These are phyloP conservation scores for Cadophora sp. DNA, from an alignment of 2,329 filamentous ascomycete species.

Conservation along the genomic window DNA sequence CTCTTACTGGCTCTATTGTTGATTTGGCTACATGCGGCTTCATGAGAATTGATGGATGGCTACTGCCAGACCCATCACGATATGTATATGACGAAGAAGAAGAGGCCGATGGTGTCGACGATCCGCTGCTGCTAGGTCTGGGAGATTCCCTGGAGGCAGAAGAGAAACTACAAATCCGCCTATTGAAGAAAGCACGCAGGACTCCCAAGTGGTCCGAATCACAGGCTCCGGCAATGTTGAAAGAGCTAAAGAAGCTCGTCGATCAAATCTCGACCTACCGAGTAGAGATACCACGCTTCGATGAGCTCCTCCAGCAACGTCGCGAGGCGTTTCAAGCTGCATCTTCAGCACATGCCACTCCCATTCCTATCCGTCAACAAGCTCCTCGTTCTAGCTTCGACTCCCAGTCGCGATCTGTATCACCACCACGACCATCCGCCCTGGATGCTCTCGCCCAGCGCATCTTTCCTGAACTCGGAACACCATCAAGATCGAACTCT, in stretches of 20 bases:
- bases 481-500: constrained; percentile 42
- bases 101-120: constrained; percentile 47
- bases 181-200: constrained; percentile 58
- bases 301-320: constrained; percentile 71
- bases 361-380: constrained; percentile 37
- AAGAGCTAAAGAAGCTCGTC: constrained; percentile 63
- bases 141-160: constrained; percentile 43
- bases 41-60: constrained; percentile 88
- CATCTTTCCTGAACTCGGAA: constrained; percentile 59
- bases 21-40: constrained; percentile 85
- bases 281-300: constrained; percentile 71
- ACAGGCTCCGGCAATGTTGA: constrained; percentile 60
- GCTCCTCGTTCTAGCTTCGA: constrained; percentile 50
- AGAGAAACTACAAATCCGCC: constrained; percentile 54
- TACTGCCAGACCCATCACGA: constrained; percentile 74
- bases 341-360: constrained; percentile 46
- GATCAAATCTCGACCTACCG: constrained; percentile 69
- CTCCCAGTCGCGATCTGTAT: constrained; percentile 53
- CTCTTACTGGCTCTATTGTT: constrained; percentile 82
- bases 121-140: constrained; percentile 39
- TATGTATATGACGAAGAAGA: constrained; percentile 62
- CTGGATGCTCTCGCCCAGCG: constrained; percentile 69
- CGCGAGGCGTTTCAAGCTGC: constrained; percentile 69
- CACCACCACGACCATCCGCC: constrained; percentile 60
- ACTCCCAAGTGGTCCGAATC: constrained; percentile 59